Evolutionary conservation across 495 filamentous ascomycete genomes (phyloP).

Genomic region (Tuber umbilicatum): DNA sequence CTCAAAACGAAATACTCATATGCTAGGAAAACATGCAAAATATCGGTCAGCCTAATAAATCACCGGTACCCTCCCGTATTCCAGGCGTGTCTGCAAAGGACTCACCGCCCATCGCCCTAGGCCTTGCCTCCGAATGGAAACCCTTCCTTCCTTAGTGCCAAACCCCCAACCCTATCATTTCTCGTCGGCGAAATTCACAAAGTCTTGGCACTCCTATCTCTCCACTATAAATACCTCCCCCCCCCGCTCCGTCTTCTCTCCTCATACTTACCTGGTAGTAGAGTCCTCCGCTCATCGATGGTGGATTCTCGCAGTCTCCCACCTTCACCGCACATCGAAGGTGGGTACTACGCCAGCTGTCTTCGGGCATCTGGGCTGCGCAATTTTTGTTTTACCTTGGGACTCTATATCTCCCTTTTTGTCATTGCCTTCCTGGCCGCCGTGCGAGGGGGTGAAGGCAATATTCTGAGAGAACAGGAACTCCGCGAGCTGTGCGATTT

Average conservation of each 20-base stretch:
- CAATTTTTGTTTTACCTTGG: neutral
- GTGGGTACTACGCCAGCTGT: neutral
- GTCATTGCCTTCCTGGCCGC: neutral
- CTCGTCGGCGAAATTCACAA: neutral
- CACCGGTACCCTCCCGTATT: too few species aligned
- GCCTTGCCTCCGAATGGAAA: neutral
- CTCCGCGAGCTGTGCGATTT: neutral
- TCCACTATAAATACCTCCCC: neutral
- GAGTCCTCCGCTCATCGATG: neutral
- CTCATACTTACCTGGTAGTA: neutral
- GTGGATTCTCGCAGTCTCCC: neutral
- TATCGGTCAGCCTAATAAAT: too few species aligned
- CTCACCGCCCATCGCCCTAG: too few species aligned
- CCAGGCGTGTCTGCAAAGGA: too few species aligned
- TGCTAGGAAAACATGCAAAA: neutral
- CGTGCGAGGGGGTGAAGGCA: neutral
- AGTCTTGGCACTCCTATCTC: neutral
- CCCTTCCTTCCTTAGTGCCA: neutral
- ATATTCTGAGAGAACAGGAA: neutral
- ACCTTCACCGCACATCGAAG: neutral
- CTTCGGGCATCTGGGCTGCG: neutral
- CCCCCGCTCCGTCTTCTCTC: neutral
- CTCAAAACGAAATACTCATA: neutral
- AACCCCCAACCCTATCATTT: neutral
- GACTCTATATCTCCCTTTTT: neutral